Percentiles rank a stretch among this genome's conserved stretches.
Evolutionary conservation across 306 rosid genomes (phyloP).

Genomic region (Lathyrus aphaca): DNA sequence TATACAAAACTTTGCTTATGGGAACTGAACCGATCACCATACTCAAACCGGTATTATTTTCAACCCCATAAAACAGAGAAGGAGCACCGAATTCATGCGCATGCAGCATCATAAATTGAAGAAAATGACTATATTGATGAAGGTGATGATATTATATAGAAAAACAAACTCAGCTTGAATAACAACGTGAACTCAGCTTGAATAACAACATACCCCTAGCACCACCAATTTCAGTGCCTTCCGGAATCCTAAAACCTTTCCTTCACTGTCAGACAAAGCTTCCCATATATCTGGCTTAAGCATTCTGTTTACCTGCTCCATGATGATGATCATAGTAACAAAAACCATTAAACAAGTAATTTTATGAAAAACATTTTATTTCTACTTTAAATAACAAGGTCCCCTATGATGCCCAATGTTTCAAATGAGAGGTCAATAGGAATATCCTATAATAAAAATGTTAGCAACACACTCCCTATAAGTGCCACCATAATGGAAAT

Average conservation of each 20-base stretch:
- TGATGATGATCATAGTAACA: conserved; percentile 18
- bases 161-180: conserved; percentile 18
- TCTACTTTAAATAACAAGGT: conserved; percentile 17
- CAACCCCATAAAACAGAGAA: conserved; percentile 24
- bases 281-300: conserved; percentile 92
- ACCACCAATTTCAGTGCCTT: conserved; percentile 84
- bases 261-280: conserved; percentile 78
- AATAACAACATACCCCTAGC: conserved; percentile 73
- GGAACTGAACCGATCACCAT: background rate
- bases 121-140: conserved; percentile 17
- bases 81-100: conserved; percentile 17
- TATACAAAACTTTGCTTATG: background rate
- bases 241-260: conserved; percentile 72
- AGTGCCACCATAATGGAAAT: background rate
- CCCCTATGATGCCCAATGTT: background rate
- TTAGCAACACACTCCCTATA: background rate
- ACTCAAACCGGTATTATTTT: conserved; percentile 15
- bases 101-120: conserved; percentile 24
- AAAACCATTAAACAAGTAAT: conserved; percentile 29
- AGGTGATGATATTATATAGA: background rate
- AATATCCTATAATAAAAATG: conserved; percentile 12
- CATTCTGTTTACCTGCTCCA: conserved; percentile 77
- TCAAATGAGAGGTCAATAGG: conserved; percentile 16
- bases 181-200: conserved; percentile 32
- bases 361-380: conserved; percentile 12